phyloP scores from a whole-genome alignment of 108 stramenopile genomes.

The Tribonema minus region DNA sequence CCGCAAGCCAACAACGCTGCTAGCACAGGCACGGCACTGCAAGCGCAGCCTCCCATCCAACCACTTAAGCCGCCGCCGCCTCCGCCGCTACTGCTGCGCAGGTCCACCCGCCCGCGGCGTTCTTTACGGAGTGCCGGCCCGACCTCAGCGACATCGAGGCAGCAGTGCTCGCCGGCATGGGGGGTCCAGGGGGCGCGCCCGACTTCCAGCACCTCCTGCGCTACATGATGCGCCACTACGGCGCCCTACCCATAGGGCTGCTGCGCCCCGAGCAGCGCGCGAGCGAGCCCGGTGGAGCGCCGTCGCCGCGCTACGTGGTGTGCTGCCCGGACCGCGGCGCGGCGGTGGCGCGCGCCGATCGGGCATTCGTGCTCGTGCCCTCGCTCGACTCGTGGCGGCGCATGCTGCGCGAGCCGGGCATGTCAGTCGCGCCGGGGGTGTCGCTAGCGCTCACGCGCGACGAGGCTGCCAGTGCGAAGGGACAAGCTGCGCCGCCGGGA shows the following conservation, averaged over 20 bases:
- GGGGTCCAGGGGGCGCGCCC: too few relatives aligned
- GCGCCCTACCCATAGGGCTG: constrained; percentile 22
- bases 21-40: not conserved
- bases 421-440: too few relatives aligned
- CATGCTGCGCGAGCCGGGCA: constrained; percentile 7
- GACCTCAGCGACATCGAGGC: not conserved
- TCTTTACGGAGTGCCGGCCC: not conserved
- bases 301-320: constrained; percentile 7
- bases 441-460: too few relatives aligned
- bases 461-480: too few relatives aligned
- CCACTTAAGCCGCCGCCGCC: too few relatives aligned
- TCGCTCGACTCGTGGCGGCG: constrained; percentile 5
- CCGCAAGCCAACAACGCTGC: not conserved
- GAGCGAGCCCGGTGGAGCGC: not conserved
- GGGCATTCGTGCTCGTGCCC: constrained; percentile 14
- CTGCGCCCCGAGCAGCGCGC: not conserved
- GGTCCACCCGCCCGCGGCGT: not conserved
- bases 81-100: too few relatives aligned
- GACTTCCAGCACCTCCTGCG: constrained; percentile 22
- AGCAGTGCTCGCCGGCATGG: too few relatives aligned
- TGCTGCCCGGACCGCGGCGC: constrained; percentile 11
- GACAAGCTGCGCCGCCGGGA: too few relatives aligned
- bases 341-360: constrained; percentile 19
- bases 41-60: not conserved
- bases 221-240: constrained; percentile 18